Percentiles rank a stretch among this genome's conserved stretches.
phyloP scores from a whole-genome alignment of 495 filamentous ascomycete genomes.

The Talaromyces stipitatus region DNA sequence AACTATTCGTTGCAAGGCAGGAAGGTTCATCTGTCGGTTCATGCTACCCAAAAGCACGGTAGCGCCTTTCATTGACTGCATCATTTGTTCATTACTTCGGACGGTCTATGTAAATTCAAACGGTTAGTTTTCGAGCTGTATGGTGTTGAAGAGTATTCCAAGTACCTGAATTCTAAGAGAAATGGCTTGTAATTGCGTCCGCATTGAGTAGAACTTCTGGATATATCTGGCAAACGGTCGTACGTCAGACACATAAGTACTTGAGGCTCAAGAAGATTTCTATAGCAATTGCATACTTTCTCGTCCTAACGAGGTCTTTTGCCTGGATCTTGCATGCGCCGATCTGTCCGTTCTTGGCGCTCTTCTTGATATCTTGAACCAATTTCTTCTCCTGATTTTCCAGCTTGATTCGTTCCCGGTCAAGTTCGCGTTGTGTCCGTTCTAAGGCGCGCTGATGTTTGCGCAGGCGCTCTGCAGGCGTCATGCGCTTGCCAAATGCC shows the following conservation, averaged over 20 bases:
- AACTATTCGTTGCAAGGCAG: slow-evolving; percentile 87
- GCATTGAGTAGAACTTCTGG: slow-evolving; percentile 97
- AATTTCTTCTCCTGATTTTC: slow-evolving; percentile 99
- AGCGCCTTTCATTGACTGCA: slow-evolving; percentile 98
- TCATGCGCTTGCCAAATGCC: slow-evolving; percentile 98
- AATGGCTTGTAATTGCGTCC: slow-evolving; percentile 92
- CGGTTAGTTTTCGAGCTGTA: slow-evolving; percentile 4
- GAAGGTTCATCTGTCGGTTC: slow-evolving; percentile 96
- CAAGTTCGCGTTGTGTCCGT: slow-evolving; percentile 92
- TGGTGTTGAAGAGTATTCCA: not conserved
- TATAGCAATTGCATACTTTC: slow-evolving; percentile 51
- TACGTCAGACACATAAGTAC: not conserved
- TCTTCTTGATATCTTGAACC: slow-evolving; percentile 91
- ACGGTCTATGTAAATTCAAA: slow-evolving; percentile 59
- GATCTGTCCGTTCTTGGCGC: slow-evolving; percentile 94
- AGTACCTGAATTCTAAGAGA: slow-evolving; percentile 87
- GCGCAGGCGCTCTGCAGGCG: slow-evolving; percentile 88
- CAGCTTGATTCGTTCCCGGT: slow-evolving; percentile 86
- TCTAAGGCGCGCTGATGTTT: slow-evolving; percentile 96
- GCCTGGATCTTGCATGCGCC: slow-evolving; percentile 95
- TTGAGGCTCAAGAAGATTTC: too few relatives aligned
- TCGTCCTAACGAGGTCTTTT: slow-evolving; percentile 88
- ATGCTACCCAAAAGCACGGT: slow-evolving; percentile 87
- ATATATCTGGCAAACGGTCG: slow-evolving; percentile 57
- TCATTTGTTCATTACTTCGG: slow-evolving; percentile 98